Base-by-base conservation (phyloP, 202 grass and related monocot genomes). In the Alloteropsis angusta region DNA sequence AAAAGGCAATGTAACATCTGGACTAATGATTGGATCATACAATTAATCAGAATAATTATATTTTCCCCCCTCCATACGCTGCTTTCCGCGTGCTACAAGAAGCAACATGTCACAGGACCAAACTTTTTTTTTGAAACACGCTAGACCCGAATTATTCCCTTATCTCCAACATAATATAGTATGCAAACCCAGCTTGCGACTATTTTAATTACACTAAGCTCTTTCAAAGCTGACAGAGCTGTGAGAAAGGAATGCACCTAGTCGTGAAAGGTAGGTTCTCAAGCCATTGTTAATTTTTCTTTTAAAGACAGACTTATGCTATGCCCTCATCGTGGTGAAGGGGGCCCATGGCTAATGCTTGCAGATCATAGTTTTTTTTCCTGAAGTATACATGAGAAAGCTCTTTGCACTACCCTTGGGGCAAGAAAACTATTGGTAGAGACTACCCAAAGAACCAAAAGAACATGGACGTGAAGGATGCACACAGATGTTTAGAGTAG, bases 221-320 rank as follows among this genome's bases (percentile, higher is more conserved):
- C 86, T 88, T 82, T 73, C 21, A 91, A 91, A 90, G 90, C 65
- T 96, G 79, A 85, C 81, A 88, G 76, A 92, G 86, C 81, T 68
- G 74, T 86, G 82, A 88, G 67, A 90, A 88, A 86, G 81, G 82
- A 81, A 87, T 87, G 85, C 79, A 72, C 82, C 76, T 80, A 86
- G 72, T 80, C 38, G 88, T 74, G 36, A 88, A 90, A 88, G 82
- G 50, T 76, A 88, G 80, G 90, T 90, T 93, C 80, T 60, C 87
- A 88, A 86, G 61, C 72, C 63, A 88, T 83, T 81, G 64, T 90
- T 85, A 89, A 82, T 86, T 60, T 64, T 86, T 92, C 65, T 82
- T 68, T 88, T 84, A 65, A 93, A 87, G 93, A 90, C 85, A 90
- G 77, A 85, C 82, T 82, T 89, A 89, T 89, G 87, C 86, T 93